phyloP scores from a whole-genome alignment of 345 rosid genomes.

The Ceriops tagal region DNA sequence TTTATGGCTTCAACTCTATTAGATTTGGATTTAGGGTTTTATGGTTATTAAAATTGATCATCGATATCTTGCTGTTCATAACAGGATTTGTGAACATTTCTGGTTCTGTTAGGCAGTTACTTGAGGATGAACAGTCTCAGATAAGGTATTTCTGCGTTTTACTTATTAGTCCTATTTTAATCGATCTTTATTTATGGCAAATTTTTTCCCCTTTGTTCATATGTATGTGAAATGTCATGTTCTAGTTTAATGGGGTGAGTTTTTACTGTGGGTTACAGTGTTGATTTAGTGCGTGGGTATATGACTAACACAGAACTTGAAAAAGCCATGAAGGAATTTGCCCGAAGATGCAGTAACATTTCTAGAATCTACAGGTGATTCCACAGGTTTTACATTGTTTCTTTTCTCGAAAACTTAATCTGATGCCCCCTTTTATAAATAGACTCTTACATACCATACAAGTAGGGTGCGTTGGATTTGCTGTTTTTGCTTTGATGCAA shows the following conservation, averaged over 20 bases:
- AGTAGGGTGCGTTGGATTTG: neutral
- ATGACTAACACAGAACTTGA: slow-evolving; percentile 76
- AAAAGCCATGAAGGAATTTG: slow-evolving; percentile 66
- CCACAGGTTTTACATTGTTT: neutral
- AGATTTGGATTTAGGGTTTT: neutral
- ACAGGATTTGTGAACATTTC: slow-evolving; percentile 11
- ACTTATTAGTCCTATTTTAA: neutral
- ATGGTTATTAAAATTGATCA: neutral
- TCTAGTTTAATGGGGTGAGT: neutral
- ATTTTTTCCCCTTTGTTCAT: neutral
- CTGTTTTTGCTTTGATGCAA: slow-evolving; percentile 12
- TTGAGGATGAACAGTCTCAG: slow-evolving; percentile 30
- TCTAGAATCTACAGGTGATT: slow-evolving; percentile 84
- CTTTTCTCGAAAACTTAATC: neutral
- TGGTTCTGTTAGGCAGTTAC: slow-evolving; percentile 40
- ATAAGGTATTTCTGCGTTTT: slow-evolving; percentile 35
- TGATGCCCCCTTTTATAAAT: too few species aligned
- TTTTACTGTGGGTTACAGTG: slow-evolving; percentile 27
- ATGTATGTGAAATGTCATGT: neutral
- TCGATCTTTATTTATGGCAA: neutral
- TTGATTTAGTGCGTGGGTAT: slow-evolving; percentile 58
- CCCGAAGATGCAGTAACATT: slow-evolving; percentile 65
- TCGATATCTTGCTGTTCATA: slow-evolving; percentile 22
- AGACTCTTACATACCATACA: too few species aligned
- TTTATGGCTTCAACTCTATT: too few species aligned